phyloP scores from a whole-genome alignment of 108 stramenopile genomes.

The Poteriospumella lacustris region DNA sequence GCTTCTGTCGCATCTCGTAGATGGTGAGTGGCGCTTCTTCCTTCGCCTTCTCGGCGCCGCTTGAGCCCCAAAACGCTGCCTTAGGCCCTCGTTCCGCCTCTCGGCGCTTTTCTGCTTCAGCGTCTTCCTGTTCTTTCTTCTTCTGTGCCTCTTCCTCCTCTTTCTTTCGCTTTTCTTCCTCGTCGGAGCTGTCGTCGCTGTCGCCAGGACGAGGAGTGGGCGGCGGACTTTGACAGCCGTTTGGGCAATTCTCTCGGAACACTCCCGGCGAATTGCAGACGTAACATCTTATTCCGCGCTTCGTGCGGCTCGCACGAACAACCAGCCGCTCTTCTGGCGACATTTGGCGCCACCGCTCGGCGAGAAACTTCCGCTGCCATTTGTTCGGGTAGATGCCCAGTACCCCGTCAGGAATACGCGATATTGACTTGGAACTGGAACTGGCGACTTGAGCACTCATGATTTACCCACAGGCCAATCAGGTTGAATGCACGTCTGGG shows the following conservation, averaged over 20 bases:
- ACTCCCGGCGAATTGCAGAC: neutral
- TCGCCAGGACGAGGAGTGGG: neutral
- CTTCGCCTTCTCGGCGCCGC: neutral
- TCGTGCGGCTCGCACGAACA: neutral
- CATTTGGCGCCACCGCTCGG: neutral
- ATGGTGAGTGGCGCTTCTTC: neutral
- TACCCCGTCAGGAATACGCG: no score
- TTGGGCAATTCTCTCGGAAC: slow-evolving; percentile 17
- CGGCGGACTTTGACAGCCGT: neutral
- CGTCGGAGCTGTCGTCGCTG: neutral
- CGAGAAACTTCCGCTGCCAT: neutral
- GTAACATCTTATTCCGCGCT: neutral
- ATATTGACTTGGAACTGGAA: no score
- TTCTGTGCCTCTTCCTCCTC: neutral
- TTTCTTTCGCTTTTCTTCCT: neutral
- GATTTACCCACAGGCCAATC: no score
- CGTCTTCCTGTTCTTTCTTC: neutral
- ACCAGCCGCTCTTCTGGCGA: neutral
- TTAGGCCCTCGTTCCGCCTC: neutral
- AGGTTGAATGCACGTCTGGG: no score
- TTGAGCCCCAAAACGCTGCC: neutral
- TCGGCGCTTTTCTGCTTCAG: neutral
- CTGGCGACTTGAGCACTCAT: no score
- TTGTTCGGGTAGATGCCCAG: neutral
- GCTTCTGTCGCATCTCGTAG: neutral